phyloP scores from a whole-genome alignment of 2,329 filamentous ascomycete species.

The Chalaropsis thielavioides region DNA sequence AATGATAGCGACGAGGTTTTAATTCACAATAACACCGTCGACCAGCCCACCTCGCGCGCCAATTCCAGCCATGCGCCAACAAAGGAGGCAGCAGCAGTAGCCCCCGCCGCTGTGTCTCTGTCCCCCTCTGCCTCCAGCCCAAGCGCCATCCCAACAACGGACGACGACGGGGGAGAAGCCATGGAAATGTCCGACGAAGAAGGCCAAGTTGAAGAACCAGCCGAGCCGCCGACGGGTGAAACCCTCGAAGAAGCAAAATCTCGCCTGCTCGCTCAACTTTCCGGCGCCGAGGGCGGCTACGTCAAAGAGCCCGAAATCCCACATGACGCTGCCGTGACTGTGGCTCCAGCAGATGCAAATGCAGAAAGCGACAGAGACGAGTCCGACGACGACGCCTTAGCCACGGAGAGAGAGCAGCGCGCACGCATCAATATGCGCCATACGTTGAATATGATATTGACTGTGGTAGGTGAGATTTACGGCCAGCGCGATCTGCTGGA shows the following conservation, averaged over 20 bases:
- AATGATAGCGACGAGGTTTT: constrained; percentile 22
- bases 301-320: constrained; percentile 25
- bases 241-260: constrained; percentile 36
- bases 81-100: neutral
- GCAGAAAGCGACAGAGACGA: constrained; percentile 22
- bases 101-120: neutral
- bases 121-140: neutral
- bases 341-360: constrained; percentile 8
- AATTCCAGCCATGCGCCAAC: neutral
- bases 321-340: neutral
- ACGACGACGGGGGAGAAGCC: constrained; percentile 22
- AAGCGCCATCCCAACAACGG: neutral
- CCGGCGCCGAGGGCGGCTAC: constrained; percentile 19
- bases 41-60: neutral
- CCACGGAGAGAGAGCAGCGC: constrained; percentile 24
- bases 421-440: constrained; percentile 41
- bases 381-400: constrained; percentile 21
- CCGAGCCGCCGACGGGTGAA: constrained; percentile 21
- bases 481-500: constrained; percentile 76
- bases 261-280: constrained; percentile 34
- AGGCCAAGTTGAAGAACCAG: constrained; percentile 23
- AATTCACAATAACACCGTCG: neutral
- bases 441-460: constrained; percentile 87
- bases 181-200: constrained; percentile 34
- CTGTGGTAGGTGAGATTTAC: constrained; percentile 74